Evolutionary conservation across 176 grass and related monocot species (phyloP).

Genomic region (Oryza australiensis): DNA sequence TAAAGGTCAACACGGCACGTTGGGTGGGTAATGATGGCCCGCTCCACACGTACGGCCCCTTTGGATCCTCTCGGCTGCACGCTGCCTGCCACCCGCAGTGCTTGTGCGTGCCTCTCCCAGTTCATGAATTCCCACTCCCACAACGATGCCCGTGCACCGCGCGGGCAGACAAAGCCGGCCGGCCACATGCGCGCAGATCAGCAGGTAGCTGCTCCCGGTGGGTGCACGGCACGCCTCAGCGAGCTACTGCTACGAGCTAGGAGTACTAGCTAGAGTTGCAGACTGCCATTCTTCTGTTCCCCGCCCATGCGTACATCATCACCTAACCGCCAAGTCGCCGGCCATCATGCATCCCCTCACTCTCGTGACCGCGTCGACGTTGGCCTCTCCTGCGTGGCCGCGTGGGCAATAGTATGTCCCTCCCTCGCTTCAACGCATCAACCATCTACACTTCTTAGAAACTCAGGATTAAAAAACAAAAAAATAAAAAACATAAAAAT

Average conservation of each 20-base stretch:
- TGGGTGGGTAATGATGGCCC: background rate
- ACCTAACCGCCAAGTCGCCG: background rate
- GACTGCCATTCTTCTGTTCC: constrained; percentile 2
- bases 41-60: background rate
- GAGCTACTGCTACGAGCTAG: background rate
- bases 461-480: too few species aligned
- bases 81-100: background rate
- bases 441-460: too few species aligned
- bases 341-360: constrained; percentile 25
- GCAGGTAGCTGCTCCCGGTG: background rate
- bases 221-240: background rate
- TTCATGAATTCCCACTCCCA: background rate
- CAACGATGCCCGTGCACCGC: constrained; percentile 8
- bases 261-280: background rate
- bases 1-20: background rate
- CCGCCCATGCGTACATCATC: constrained; percentile 43
- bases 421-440: background rate
- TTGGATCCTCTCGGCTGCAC: background rate
- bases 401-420: background rate
- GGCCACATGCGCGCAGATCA: constrained; percentile 34
- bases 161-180: constrained; percentile 32
- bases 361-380: background rate
- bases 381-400: background rate
- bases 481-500: too few species aligned
- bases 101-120: background rate